Evolutionary conservation across 139 green algal species (phyloP), one percentile per base, ranked within the genome.

Genomic region (Micromonas pusilla): DNA sequence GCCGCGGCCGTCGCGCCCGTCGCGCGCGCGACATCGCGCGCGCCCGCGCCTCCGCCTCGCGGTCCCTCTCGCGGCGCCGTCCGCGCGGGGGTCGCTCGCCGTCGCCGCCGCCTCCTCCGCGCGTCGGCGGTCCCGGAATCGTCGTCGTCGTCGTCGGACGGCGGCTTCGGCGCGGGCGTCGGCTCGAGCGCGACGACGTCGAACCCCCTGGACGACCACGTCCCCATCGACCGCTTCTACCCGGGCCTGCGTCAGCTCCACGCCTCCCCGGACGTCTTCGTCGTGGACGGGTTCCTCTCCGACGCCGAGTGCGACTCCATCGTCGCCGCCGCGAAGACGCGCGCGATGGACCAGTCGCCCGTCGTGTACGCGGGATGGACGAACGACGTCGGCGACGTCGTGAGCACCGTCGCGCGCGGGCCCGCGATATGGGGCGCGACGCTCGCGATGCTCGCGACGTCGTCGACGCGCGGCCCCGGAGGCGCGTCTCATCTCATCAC

Each of bases 351-450:
- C 21, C 62, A 63, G 5, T 66, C 34, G 5, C 74, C 74, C 3
- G 63, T 80, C 2, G 74, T 63, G 34, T 80, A 80, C 64, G 62
- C 74, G 4, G 74, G 74, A 0, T 80, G 74, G 74, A 80, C 74
- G 25, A 63, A 62, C 33, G 74, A 80, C 32, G 34, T 73, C 28
- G 30, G 45, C 5, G 9, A 70, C 13, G 36, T 38, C 2, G 19
- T 73, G 23, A 38, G 9, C 31, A 53, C 33, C 19, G 52, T n/a
- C 30, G 52, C 72, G 19, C 23, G 72, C 9, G 72, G 72, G n/a
- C 72, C 72, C 30, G 72, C 72, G 72, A 13, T 68, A 1, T 78
- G 72, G 72, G 19, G 53, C 30, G 72, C 33, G 3, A 30, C 33
- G 2, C 21, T 68, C 2, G 33, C 26, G 1, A 67, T 68, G 32